A percentile compares a stretch with the other conserved stretches of the same genome.
Conservation (phyloP, 2,329 filamentous ascomycete species). For the Trichoderma sp. region DNA sequence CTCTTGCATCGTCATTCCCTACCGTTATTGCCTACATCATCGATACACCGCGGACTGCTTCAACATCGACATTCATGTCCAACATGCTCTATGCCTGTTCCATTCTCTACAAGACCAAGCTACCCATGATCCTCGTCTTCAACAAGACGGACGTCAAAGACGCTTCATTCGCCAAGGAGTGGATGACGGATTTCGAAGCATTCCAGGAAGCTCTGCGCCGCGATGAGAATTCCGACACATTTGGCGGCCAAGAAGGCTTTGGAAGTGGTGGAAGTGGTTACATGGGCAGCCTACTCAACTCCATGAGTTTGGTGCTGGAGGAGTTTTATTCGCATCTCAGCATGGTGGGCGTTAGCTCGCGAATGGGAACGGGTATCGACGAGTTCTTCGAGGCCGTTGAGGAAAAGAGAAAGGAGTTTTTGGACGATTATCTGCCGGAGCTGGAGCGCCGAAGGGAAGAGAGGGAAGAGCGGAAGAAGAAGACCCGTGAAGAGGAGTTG, state of each 20-base stretch:
- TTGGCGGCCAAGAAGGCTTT: conserved; percentile 70
- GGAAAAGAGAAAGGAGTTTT: conserved; percentile 85
- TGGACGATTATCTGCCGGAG: conserved; percentile 88
- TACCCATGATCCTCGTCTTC: conserved; percentile 98
- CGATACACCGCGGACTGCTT: conserved; percentile 90
- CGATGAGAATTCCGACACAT: conserved; percentile 77
- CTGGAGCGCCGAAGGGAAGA: conserved; percentile 76
- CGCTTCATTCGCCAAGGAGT: conserved; percentile 88
- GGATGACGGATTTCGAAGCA: conserved; percentile 99
- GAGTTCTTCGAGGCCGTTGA: conserved; percentile 91
- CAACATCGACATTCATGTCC: conserved; percentile 97
- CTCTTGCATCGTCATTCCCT: conserved; percentile 88
- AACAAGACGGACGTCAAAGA: conserved; percentile 98
- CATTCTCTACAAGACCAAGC: conserved; percentile 97
- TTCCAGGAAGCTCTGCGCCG: conserved; percentile 83
- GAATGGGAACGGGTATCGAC: conserved; percentile 87
- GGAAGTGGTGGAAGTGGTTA: conserved; percentile 81
- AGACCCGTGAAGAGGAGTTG: conserved; percentile 75
- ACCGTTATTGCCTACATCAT: conserved; percentile 98
- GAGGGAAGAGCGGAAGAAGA: conserved; percentile 73
- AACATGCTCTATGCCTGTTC: conserved; percentile 99
- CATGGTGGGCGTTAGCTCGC: conserved; percentile 89
- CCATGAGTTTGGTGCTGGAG: conserved; percentile 96
- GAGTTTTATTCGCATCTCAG: conserved; percentile 96
- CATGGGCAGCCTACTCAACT: conserved; percentile 94